These are phyloP conservation scores for Sporopachydermia lactativora DNA, from an alignment of 805 yeast genomes.

Conservation along the genomic window DNA sequence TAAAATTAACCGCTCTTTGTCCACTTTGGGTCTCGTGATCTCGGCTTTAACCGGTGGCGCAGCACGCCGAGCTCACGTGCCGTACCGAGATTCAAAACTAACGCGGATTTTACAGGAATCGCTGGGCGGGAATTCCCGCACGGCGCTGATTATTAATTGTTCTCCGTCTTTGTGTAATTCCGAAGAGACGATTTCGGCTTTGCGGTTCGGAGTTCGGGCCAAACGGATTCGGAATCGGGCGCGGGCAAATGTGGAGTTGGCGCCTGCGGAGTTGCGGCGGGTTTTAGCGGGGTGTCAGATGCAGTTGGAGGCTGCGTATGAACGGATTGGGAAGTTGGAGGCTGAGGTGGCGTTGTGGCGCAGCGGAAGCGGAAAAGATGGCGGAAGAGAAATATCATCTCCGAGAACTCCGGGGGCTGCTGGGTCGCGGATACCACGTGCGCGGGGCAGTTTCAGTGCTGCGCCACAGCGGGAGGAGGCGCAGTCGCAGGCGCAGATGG, in stretches of 20 bases:
- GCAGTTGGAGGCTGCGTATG: conserved; percentile 12
- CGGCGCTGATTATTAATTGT: conserved; percentile 59
- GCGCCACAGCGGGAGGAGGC: conserved; percentile 1
- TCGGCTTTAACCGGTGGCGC: conserved; percentile 62
- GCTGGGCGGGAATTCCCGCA: conserved; percentile 71
- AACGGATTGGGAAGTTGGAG: conserved; percentile 27
- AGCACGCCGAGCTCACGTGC: conserved; percentile 49
- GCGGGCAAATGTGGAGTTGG: conserved; percentile 45
- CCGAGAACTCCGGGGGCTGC: conserved; percentile 3
- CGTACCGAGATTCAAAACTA: conserved; percentile 66
- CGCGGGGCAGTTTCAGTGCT: conserved; percentile 4
- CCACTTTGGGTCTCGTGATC: conserved; percentile 70
- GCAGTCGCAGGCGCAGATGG: too few relatives aligned
- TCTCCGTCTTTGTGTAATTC: conserved; percentile 46
- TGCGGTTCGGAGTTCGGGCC: conserved; percentile 65
- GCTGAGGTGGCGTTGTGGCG: conserved; percentile 25
- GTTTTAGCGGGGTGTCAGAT: conserved; percentile 22
- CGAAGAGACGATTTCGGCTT: conserved; percentile 53
- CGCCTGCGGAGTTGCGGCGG: conserved; percentile 32
- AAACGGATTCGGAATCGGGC: conserved; percentile 53
- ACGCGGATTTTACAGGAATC: conserved; percentile 70
- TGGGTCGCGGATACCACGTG: conserved; percentile 3
- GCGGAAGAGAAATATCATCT: conserved; percentile 2
- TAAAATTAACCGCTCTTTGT: conserved; percentile 65
- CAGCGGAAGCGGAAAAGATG: conserved; percentile 17